A percentile compares a stretch with the other conserved stretches of the same genome.
Evolutionary conservation across 495 filamentous ascomycete species (phyloP).

Genomic region (Penicillium canariense): DNA sequence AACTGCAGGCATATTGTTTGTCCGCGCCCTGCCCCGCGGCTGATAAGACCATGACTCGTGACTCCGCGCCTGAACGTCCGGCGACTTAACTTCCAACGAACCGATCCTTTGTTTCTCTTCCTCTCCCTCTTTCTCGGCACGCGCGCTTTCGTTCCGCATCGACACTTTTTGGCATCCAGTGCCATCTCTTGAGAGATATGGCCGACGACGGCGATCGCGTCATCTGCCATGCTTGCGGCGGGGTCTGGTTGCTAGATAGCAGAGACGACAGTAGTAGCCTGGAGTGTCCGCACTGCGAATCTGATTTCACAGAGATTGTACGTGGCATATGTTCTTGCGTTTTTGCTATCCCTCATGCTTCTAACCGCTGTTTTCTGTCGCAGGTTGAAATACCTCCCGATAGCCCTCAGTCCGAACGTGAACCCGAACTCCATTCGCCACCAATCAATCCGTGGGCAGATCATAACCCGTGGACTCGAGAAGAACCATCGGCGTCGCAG

Average conservation of each 20-base stretch:
- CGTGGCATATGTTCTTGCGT: conserved; percentile 19
- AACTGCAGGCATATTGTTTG: not conserved
- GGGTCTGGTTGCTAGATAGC: conserved; percentile 70
- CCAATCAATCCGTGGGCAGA: conserved; percentile 30
- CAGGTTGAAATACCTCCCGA: conserved; percentile 40
- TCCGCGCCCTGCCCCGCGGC: conserved; percentile 3
- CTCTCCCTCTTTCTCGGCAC: not conserved
- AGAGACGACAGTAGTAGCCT: conserved; percentile 43
- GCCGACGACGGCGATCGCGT: conserved; percentile 57
- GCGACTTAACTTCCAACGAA: conserved; percentile 3
- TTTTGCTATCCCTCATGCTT: conserved; percentile 22
- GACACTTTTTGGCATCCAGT: not conserved
- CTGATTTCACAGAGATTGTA: conserved; percentile 83
- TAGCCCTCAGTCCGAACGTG: conserved; percentile 17
- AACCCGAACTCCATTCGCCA: conserved; percentile 12
- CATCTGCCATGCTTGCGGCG: conserved; percentile 74
- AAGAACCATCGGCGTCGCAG: conserved; percentile 41
- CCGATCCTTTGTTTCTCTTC: not conserved
- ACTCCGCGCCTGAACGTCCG: conserved; percentile 15
- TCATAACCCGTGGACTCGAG: conserved; percentile 40
- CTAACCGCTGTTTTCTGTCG: conserved; percentile 25
- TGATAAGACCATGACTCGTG: conserved; percentile 25
- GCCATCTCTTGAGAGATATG: conserved; percentile 1
- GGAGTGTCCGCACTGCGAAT: conserved; percentile 70
- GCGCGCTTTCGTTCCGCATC: not conserved